Conservation (phyloP, 2,329 filamentous ascomycete species). For the Hirsutella thompsonii region DNA sequence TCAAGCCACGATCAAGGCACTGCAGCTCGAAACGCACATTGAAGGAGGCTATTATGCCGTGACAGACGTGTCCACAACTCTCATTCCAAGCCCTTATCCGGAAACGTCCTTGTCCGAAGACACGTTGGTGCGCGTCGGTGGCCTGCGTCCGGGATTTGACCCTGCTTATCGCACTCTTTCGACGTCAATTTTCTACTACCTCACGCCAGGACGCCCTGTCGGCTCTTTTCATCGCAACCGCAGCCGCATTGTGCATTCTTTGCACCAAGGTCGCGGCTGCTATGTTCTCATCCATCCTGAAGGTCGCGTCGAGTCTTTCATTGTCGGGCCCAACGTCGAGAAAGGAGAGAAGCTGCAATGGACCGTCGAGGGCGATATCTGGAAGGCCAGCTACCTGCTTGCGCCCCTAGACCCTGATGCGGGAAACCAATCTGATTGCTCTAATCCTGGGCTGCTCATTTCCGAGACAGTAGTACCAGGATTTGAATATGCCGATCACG, state of each 20-base stretch:
- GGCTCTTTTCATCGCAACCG: constrained; percentile 53
- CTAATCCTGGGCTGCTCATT: constrained; percentile 43
- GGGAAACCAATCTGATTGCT: constrained; percentile 19
- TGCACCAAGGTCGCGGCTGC: constrained; percentile 47
- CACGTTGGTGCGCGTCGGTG: constrained; percentile 18
- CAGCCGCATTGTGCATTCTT: constrained; percentile 49
- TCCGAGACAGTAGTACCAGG: constrained; percentile 56
- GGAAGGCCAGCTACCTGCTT: constrained; percentile 50
- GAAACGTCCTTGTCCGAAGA: constrained; percentile 20
- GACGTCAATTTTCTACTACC: constrained; percentile 52
- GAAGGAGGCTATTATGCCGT: constrained; percentile 54
- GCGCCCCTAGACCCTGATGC: constrained; percentile 2
- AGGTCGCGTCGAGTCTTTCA: constrained; percentile 47
- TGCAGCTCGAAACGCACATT: constrained; percentile 33
- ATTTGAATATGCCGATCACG: constrained; percentile 54
- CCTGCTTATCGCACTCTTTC: constrained; percentile 35
- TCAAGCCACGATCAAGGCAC: constrained; percentile 12
- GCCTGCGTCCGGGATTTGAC: constrained; percentile 21
- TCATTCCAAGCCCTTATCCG: constrained; percentile 35
- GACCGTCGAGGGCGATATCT: constrained; percentile 56
- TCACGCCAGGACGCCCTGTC: constrained; percentile 40
- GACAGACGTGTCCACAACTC: constrained; percentile 40
- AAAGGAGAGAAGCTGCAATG: constrained; percentile 51
- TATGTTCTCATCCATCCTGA: constrained; percentile 52
- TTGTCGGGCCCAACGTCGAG: constrained; percentile 45